phyloP scores from a whole-genome alignment of 345 rosid species.

The Conringia planisiliqua region DNA sequence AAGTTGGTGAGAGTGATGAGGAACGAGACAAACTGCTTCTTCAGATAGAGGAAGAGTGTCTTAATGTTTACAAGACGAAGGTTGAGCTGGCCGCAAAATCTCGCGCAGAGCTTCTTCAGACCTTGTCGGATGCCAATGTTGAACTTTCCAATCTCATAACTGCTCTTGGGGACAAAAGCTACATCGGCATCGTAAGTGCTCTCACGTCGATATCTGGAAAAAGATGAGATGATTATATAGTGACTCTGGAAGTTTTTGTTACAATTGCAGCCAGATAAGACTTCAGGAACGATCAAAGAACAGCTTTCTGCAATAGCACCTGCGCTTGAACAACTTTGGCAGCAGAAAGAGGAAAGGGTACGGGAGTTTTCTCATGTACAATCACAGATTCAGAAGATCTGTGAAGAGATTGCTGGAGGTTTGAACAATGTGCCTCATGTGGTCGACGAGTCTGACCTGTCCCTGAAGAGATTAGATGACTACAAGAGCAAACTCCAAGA shows the following conservation, averaged over 20 bases:
- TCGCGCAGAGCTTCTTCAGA: constrained; percentile 82
- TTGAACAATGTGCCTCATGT: constrained; percentile 49
- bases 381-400: constrained; percentile 83
- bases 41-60: constrained; percentile 87
- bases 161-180: constrained; percentile 79
- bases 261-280: constrained; percentile 65
- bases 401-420: constrained; percentile 81
- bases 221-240: background rate
- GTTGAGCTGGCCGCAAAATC: constrained; percentile 85
- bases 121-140: constrained; percentile 76
- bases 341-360: constrained; percentile 89
- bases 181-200: constrained; percentile 61
- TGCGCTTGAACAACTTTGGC: constrained; percentile 81
- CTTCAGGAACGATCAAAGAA: constrained; percentile 88
- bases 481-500: constrained; percentile 75
- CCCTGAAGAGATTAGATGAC: constrained; percentile 78
- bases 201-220: background rate
- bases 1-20: constrained; percentile 94
- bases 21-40: constrained; percentile 93
- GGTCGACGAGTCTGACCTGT: constrained; percentile 81
- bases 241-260: background rate
- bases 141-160: constrained; percentile 74
- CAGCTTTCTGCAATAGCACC: constrained; percentile 96
- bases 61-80: constrained; percentile 92
- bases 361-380: constrained; percentile 71